Percentiles rank a stretch among this genome's conserved stretches.
These are phyloP conservation scores for Tetrahymena borealis DNA, from an alignment of 73 alveolate species.

Conservation along the genomic window DNA sequence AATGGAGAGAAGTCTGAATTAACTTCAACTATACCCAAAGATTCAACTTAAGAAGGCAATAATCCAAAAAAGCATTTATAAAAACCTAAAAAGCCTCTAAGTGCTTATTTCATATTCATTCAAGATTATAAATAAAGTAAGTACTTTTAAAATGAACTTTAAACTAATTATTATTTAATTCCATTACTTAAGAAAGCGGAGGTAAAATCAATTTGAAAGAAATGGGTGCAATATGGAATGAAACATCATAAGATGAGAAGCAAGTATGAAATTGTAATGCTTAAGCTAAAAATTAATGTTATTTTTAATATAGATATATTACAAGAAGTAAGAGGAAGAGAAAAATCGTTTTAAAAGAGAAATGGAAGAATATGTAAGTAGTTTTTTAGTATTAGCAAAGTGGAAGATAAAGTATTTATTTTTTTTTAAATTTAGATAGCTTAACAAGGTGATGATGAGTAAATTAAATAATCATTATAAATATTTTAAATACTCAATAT, in stretches of 20 bases:
- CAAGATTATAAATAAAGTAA: not conserved
- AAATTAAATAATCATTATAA: not conserved
- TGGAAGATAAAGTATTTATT: not conserved
- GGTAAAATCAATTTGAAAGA: not conserved
- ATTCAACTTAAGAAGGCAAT: not conserved
- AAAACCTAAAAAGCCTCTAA: not conserved
- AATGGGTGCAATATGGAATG: not conserved
- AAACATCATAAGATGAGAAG: not conserved
- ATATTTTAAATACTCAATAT: not conserved
- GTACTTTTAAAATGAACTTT: not conserved
- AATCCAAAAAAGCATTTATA: not conserved
- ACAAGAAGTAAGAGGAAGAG: not conserved
- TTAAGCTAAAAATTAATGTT: not conserved
- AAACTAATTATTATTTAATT: no score
- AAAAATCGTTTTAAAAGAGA: not conserved
- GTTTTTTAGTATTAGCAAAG: not conserved
- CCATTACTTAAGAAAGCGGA: not conserved
- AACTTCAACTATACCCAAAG: not conserved
- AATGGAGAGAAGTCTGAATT: not conserved
- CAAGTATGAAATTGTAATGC: not conserved
- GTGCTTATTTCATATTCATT: not conserved
- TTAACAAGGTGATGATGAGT: not conserved
- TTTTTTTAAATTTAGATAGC: not conserved
- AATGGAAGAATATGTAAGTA: not conserved
- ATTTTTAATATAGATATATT: not conserved